Base-by-base conservation (phyloP, 2,329 filamentous ascomycete genomes). In the Clonostachys rhizophaga region DNA sequence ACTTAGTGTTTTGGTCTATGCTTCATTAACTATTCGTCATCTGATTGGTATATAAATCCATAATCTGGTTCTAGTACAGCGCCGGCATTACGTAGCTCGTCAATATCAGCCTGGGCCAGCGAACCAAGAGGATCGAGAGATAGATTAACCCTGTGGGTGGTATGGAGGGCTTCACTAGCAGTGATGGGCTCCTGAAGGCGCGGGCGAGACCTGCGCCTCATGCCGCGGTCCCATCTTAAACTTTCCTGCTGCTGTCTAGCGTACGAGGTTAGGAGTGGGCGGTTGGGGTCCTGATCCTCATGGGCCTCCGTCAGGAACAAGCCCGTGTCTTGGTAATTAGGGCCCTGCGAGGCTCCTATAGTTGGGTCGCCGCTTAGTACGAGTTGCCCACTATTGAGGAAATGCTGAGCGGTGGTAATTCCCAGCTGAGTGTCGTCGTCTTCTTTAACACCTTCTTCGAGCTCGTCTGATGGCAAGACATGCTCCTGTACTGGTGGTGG, bases 341-440 rank as follows among this genome's bases (percentile, higher is more conserved):
- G 71, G 2, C 81, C 82, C 54, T 85, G 75, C 3, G 83, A 69
- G 6, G 70, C 76, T 30, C 81, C 81, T 30, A 83, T 61, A 6
- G 69, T 68, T 3, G 66, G 73, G 52, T 79, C 69, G 1, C 62
- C 58, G 45, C 71, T 65, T 1, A 74, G 50, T 2, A 58, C 49
- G 1, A 84, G 62, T 48, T 75, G 68, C 0, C 62, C 55, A 5
- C 58, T 59, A 2, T 60, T 52, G 1, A 84, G 51, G 20, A 58
- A 66, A n/a, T n/a, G 17, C 5, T 18, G 36, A 8, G 14, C 36
- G 17, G 17, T n/a, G 36, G 36, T 11, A 11, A 39, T 39, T n/a
- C 36, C 36, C 8, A 30, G 8, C 24, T 30, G 24, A 2, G 8
- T 30, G 8, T 30, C 24, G 36, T 18, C 17, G 2, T 39, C 36